Evolutionary conservation across 768 basidiomycete genomes (phyloP).

Genomic region (Phylloporus sp.): DNA sequence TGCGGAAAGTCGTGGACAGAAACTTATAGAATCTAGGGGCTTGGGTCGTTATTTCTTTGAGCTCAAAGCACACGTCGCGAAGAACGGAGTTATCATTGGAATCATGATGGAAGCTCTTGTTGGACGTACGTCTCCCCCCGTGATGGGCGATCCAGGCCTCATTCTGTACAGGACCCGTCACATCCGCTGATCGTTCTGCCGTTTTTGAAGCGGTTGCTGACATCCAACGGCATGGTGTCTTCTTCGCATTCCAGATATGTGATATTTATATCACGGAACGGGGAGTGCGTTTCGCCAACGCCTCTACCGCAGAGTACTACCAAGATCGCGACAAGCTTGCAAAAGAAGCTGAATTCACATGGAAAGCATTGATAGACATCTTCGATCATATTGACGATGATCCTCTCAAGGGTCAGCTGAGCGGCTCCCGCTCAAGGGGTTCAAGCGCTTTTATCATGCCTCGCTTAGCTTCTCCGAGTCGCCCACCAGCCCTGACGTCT

Average conservation of each 20-base stretch:
- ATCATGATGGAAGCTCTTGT: constrained; percentile 29
- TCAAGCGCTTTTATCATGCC: constrained; percentile 22
- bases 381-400: constrained; percentile 16
- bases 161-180: constrained; percentile 18
- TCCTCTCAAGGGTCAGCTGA: not conserved
- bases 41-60: constrained; percentile 29
- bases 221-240: constrained; percentile 29
- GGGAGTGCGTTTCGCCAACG: constrained; percentile 28
- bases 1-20: constrained; percentile 27
- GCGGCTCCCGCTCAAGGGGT: constrained; percentile 1
- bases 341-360: constrained; percentile 11
- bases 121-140: constrained; percentile 20
- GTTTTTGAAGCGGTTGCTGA: constrained; percentile 31
- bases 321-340: constrained; percentile 26
- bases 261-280: constrained; percentile 29
- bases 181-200: constrained; percentile 23
- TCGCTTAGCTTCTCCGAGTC: constrained; percentile 22
- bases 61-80: constrained; percentile 27
- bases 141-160: not conserved
- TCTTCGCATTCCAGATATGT: constrained; percentile 12
- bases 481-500: constrained; percentile 12
- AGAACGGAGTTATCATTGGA: constrained; percentile 28
- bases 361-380: constrained; percentile 17
- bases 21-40: constrained; percentile 26
- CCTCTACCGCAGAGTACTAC: constrained; percentile 15